These are phyloP conservation scores for Aspergillus tamarii DNA, from an alignment of 2,329 filamentous ascomycete species.

Conservation along the genomic window DNA sequence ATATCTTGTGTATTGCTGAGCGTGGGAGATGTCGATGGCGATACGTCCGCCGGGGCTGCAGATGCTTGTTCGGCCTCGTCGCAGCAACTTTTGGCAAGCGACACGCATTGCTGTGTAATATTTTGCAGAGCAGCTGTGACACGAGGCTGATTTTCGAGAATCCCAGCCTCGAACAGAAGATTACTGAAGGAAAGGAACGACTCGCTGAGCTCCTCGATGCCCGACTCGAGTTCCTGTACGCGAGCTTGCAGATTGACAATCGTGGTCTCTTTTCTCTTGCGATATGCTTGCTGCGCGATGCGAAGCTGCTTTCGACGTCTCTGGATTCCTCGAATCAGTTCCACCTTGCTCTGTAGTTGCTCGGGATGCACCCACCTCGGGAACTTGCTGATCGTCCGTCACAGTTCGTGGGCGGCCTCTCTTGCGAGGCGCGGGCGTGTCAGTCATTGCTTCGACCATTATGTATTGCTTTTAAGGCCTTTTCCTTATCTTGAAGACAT, in stretches of 20 bases:
- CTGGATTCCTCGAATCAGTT: conserved; percentile 22
- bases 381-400: conserved; percentile 25
- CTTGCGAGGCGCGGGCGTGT: conserved; percentile 24
- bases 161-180: conserved; percentile 24
- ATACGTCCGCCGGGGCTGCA: conserved; percentile 8
- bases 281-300: conserved; percentile 31
- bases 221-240: conserved; percentile 27
- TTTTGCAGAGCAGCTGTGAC: conserved; percentile 26
- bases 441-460: conserved; percentile 15
- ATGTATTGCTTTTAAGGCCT: not conserved
- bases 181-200: conserved; percentile 32
- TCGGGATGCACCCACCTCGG: conserved; percentile 23
- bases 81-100: conserved; percentile 24
- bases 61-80: conserved; percentile 16
- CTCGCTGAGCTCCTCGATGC: conserved; percentile 28
- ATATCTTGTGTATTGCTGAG: conserved; percentile 9
- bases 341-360: conserved; percentile 4
- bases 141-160: conserved; percentile 21
- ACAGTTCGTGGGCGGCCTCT: conserved; percentile 28
- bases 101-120: conserved; percentile 29
- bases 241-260: conserved; percentile 28
- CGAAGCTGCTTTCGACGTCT: conserved; percentile 31
- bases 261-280: conserved; percentile 29
- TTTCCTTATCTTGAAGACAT: not conserved
- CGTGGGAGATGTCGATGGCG: conserved; percentile 4